These are phyloP conservation scores for Pyrus betulifolia DNA, from an alignment of 306 rosid genomes.

Conservation along the genomic window DNA sequence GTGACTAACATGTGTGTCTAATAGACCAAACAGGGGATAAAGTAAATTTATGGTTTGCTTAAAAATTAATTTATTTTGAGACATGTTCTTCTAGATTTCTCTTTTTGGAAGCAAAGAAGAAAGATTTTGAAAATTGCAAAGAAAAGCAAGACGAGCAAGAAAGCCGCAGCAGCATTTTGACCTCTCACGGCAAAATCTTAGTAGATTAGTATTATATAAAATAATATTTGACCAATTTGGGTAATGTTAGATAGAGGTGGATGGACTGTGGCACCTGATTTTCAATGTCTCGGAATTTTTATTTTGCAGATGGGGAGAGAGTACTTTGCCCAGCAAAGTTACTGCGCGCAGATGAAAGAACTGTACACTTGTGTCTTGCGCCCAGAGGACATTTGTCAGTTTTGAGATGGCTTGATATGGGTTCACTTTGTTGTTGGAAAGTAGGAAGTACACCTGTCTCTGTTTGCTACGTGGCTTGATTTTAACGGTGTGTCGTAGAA, in stretches of 20 bases:
- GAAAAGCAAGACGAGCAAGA: conserved; percentile 3
- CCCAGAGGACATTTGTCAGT: conserved; percentile 26
- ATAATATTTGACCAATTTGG: conserved; percentile 33
- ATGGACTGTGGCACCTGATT: conserved; percentile 53
- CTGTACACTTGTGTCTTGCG: not conserved
- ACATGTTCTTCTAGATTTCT: conserved; percentile 16
- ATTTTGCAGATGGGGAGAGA: conserved; percentile 2
- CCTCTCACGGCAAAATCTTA: conserved; percentile 2
- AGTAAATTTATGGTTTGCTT: not conserved
- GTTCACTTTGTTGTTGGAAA: conserved; percentile 39
- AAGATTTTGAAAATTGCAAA: conserved; percentile 7
- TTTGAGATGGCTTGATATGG: conserved; percentile 2
- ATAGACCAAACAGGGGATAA: not conserved
- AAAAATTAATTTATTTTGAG: not conserved
- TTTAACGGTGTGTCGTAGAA: not conserved
- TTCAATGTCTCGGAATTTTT: conserved; percentile 39
- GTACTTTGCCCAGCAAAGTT: conserved; percentile 15
- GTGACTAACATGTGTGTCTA: not conserved
- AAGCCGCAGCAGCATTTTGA: not conserved
- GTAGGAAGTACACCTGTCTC: conserved; percentile 31
- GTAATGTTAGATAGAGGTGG: conserved; percentile 69
- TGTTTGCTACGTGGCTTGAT: conserved; percentile 12
- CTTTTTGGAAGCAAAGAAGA: conserved; percentile 2
- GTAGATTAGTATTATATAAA: not conserved
- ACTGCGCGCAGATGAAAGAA: conserved; percentile 21